Conservation (phyloP, 2,329 filamentous ascomycete genomes). For the Fusarium beomiforme region DNA sequence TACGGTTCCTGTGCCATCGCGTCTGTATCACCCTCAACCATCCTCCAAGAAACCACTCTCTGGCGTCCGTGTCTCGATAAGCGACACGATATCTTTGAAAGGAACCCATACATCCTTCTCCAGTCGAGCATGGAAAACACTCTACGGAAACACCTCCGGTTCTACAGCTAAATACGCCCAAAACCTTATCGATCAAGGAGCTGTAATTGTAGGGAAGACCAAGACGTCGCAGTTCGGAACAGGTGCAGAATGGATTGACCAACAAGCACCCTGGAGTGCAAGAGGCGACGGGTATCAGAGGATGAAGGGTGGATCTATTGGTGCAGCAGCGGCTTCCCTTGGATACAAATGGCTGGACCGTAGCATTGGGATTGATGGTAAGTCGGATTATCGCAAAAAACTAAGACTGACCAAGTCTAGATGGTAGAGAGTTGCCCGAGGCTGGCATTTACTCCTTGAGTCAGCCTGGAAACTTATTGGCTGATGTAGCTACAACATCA, state of each 20-base stretch:
- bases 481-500: slow-evolving; percentile 23
- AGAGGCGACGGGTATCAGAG: slow-evolving; percentile 59
- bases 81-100: slow-evolving; percentile 48
- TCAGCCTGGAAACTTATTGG: slow-evolving; percentile 24
- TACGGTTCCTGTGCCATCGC: slow-evolving; percentile 52
- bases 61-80: slow-evolving; percentile 50
- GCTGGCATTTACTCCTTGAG: slow-evolving; percentile 47
- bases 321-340: slow-evolving; percentile 51
- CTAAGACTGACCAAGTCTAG: slow-evolving; percentile 31
- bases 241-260: slow-evolving; percentile 55
- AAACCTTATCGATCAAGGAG: slow-evolving; percentile 68
- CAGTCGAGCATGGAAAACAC: slow-evolving; percentile 65
- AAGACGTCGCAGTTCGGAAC: slow-evolving; percentile 60
- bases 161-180: slow-evolving; percentile 62
- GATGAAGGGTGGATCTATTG: slow-evolving; percentile 49
- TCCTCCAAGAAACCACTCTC: slow-evolving; percentile 48
- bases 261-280: slow-evolving; percentile 55
- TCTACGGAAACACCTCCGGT: slow-evolving; percentile 57
- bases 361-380: slow-evolving; percentile 51
- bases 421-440: slow-evolving; percentile 37
- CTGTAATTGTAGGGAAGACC: slow-evolving; percentile 63
- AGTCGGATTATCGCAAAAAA: slow-evolving; percentile 10
- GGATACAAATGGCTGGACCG: slow-evolving; percentile 55
- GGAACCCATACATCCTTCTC: slow-evolving; percentile 67
- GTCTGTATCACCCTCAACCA: slow-evolving; percentile 47